Base-by-base conservation (phyloP, 352 stramenopile species). In the Bremia lactucae region DNA sequence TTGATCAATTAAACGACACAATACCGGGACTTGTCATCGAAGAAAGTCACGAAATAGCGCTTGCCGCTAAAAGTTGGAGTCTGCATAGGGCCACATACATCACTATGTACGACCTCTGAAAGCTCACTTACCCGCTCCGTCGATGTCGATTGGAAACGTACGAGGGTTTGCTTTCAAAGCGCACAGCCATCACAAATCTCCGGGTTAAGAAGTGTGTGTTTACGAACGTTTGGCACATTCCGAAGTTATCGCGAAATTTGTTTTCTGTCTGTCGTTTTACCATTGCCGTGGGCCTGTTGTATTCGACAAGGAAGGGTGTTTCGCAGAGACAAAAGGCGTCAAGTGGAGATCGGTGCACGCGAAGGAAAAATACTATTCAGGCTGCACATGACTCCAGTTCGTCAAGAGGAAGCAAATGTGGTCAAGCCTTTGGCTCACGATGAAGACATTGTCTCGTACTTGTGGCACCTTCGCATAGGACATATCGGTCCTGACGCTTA, bases 331-430 rank as follows among this genome's bases (percentile, higher is more conserved):
- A 14, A 54, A 46, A 26, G 21, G 22, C 19, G 2, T 38, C 21
- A 40, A 49, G 22, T 53, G 36, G 29, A 26, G 41, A 34, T 53
- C 22, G 46, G 44, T n/a, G 38, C 39, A 21, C 39, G 39, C 31
- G 47, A 49, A 13, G 31, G 47, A 19, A 49, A 55, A 31, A 38
- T 37, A 31, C 39, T 55, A 24, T 49, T 49, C 11, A 6, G 11
- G 28, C 11, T 33, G 7, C 28, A 33, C 28, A 33, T 33, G 28
- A 16, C 11, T 15, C 4, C 28, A 1, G 28, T 33, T 14, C 10
- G 10, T 33, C 1, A 5, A 0, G 28, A 13, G 15, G 28, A 33
- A 33, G 28, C 28, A 4, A 53, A 53, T 53, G 21, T 37, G 46
- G 20, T 33, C 36, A 42, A 53, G 36, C 20, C 11, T 37, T 33